Evolutionary conservation across 768 basidiomycete species (phyloP), one percentile per base, ranked within the genome.

Genomic region (Lentinus tigrinus): DNA sequence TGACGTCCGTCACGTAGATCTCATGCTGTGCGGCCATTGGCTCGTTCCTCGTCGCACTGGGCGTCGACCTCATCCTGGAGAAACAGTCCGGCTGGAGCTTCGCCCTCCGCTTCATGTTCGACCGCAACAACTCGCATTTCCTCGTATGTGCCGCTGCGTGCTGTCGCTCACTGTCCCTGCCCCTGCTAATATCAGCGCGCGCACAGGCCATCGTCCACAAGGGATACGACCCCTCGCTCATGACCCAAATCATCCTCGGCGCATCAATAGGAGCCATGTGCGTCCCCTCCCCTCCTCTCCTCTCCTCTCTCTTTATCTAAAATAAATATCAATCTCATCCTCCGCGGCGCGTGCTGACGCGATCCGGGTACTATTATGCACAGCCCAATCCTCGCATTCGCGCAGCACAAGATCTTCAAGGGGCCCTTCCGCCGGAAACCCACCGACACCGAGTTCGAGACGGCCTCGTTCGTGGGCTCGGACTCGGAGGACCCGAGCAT

Each of bases 21-120:
- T 52, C 69, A 2, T 47, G 78, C 37, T 84, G 81, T 52, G 77
- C 85, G n/a, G 81, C 85, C 1, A 70, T 75, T 21, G 88, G 88
- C 31, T 81, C 86, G 9, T 88, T 89, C 67, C 69, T 89, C 24
- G 72, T 75, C 14, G 78, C 67, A 27, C 76, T 89, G 9, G 85
- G 79, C 21, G 64, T 82, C 11, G 87, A 89, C 69, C 74, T 88
- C 4, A 67, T 78, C 47, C 52, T 86, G 49, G 77, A 86, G 58
- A 73, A 78, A 62, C 86, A 89, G 64, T 70, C 72, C 5, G 88
- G 87, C 5, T 78, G 87, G 77, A 85, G 85, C 63, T 72, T 79
- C 21, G 87, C 87, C 2, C 74, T 89, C 28, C 78, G 88, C 21
- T 81, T 77, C 63, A 75, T 89, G 14, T 78, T 88, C 58, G 88